A percentile compares a stretch with the other conserved stretches of the same genome.
Conservation (phyloP, 164 flowering plant species). For the Macadamia tetraphylla region DNA sequence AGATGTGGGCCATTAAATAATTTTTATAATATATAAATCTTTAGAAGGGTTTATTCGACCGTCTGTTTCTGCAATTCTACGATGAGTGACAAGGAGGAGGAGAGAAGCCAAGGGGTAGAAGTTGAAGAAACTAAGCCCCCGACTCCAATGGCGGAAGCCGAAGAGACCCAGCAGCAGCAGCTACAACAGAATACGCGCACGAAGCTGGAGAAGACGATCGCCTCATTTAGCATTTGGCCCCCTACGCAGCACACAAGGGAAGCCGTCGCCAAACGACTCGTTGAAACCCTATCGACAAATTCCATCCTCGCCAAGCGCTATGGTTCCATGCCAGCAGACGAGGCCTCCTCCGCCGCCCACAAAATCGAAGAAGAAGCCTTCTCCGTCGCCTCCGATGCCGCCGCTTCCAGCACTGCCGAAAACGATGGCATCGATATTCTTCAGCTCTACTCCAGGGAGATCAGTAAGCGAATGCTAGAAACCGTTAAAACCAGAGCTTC, state of each 20-base stretch:
- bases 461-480: constrained; percentile 84
- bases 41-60: background rate
- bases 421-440: constrained; percentile 80
- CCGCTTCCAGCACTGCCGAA: constrained; percentile 8
- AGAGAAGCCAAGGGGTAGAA: background rate
- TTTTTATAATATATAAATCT: too few species aligned
- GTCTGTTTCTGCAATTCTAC: background rate
- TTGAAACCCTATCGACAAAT: constrained; percentile 67
- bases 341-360: constrained; percentile 55
- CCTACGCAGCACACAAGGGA: constrained; percentile 81
- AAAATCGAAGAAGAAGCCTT: constrained; percentile 76
- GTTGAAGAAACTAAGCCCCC: background rate
- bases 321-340: constrained; percentile 56
- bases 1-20: too few species aligned
- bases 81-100: constrained; percentile 3
- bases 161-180: constrained; percentile 1
- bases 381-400: constrained; percentile 28
- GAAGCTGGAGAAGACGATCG: constrained; percentile 16
- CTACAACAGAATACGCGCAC: constrained; percentile 3
- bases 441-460: constrained; percentile 85
- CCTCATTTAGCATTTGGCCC: constrained; percentile 85
- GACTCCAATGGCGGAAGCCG: background rate
- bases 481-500: constrained; percentile 49
- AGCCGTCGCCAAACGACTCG: constrained; percentile 64
- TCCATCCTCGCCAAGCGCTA: constrained; percentile 85